A percentile compares a stretch with the other conserved stretches of the same genome.
These are phyloP conservation scores for Glycine soja DNA, from an alignment of 306 rosid species.

Conservation along the genomic window DNA sequence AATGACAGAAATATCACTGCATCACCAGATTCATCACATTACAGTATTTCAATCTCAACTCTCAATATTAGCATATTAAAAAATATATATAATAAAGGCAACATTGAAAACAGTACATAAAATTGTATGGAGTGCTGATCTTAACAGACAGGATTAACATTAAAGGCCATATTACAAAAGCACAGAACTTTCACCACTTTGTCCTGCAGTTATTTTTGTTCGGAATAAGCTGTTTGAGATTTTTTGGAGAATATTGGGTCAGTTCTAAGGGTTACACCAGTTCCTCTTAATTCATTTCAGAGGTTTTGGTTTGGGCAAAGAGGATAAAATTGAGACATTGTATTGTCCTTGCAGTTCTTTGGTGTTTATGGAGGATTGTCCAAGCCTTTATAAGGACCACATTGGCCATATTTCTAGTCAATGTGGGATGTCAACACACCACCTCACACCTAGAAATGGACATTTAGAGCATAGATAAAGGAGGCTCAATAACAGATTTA, in stretches of 20 bases:
- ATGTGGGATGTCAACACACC: too few relatives aligned
- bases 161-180: constrained; percentile 1
- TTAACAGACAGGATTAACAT: constrained; percentile 19
- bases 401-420: too few relatives aligned
- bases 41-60: constrained; percentile 1
- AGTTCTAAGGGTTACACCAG: background rate
- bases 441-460: too few relatives aligned
- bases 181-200: background rate
- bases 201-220: constrained; percentile 4
- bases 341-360: too few relatives aligned
- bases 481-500: too few relatives aligned
- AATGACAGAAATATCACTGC: constrained; percentile 82
- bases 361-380: too few relatives aligned
- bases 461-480: too few relatives aligned
- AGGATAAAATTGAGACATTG: too few relatives aligned
- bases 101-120: background rate
- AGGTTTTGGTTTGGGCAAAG: too few relatives aligned
- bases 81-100: constrained; percentile 22
- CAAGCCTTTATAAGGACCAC: too few relatives aligned
- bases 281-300: background rate
- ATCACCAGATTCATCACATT: constrained; percentile 42
- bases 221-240: background rate
- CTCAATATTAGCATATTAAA: constrained; percentile 18
- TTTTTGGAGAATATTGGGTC: background rate
- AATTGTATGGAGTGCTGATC: background rate